Evolutionary conservation across 805 yeast species (phyloP), one percentile per base, ranked within the genome.

Genomic region (Candida xyloterini): DNA sequence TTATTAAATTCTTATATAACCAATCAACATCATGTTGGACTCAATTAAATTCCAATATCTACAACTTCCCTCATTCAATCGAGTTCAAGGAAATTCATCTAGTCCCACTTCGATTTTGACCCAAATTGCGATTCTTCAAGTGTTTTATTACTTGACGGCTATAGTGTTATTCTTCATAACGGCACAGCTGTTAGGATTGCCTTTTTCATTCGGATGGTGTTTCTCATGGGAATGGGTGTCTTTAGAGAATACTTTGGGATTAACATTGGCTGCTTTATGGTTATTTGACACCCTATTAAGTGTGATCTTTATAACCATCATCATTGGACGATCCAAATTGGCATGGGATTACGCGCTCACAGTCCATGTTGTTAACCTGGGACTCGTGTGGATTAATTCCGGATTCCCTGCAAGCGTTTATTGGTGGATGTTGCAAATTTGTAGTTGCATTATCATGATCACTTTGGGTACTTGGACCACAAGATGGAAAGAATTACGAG

Each of bases 271-370:
- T 25, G 59, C 76, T 7, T 61, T 90, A 41, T 91, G 98, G 98
- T 66, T 91, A 11, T 60, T 88, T 35, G 95, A 85, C 58, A 73
- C 96, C 0, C 70, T 93, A 30, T 67, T 93, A 28, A 83, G 95
- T 50, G 96, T 89, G 1, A 61, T 87, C 9, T 88, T 87, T 56
- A 79, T 91, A 56, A 87, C 95, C 1, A 63, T 90, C 2, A 79
- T 91, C 20, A 96, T 91, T 10, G 96, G 98, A 0, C 70, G 98
- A 42, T 84, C 95, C 29, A 93, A 91, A 60, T 67, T 91, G 35
- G 98, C 97, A 0, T 84, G 96, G 84, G 99, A 91, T 63, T 91
- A 93, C 66, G 96, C 96, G 9, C 57, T 91, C n/a, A 93, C 99
- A 0, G 78, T 91, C 11, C 96, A 93, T 61, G 78, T 84, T 15